Base-by-base conservation (phyloP, 106 monocot genomes). In the Dioscorea alata region DNA sequence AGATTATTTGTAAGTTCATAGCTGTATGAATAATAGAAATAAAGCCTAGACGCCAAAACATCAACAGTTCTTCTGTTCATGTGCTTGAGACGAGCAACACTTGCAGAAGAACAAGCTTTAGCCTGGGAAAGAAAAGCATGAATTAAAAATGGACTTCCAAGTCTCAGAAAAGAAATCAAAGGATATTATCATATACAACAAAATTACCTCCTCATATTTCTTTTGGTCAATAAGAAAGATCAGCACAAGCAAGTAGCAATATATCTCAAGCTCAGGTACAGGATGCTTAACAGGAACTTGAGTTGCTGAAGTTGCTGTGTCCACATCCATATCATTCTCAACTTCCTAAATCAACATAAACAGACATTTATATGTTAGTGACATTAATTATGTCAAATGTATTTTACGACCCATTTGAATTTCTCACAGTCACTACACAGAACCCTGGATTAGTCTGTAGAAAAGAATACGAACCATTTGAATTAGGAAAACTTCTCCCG, bases 51-150 rank as follows among this genome's bases (percentile, higher is more conserved):
- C 35, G 99, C 90, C 31, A 99, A 52, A 48, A 93, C 87, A 80
- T 99, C 99, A 61, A 99, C 87, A 31, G 99, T 99, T 81, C 99
- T 99, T 77, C 90, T 79, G 64, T 99, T 99, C 8, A 93, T 63
- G 65, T 74, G 87, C 79, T 88, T 99, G 10, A 93, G 60, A 23
- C 93, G 87, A 75, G 99, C 79, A 74, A 99, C 93, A 42, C 87
- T 83, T 60, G 87, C 81, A 69, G 90, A 88, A 32, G 99, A 87
- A 75, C 99, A 99, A 63, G 80, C 77, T 78, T 99, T 99, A 50
- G 99, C 99, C 99, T 99, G 77, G 31, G 17, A 70, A 74, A 50
- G 59, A 31, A 62, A 53, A 56, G 48, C 10, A 42, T 42, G 42
- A 5, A 42, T 42, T 42, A 42, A 42, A 42, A 42, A 42, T 42